Evolutionary conservation across 139 green algal species (phyloP).

Genomic region (Pseudopediastrum boryanum): DNA sequence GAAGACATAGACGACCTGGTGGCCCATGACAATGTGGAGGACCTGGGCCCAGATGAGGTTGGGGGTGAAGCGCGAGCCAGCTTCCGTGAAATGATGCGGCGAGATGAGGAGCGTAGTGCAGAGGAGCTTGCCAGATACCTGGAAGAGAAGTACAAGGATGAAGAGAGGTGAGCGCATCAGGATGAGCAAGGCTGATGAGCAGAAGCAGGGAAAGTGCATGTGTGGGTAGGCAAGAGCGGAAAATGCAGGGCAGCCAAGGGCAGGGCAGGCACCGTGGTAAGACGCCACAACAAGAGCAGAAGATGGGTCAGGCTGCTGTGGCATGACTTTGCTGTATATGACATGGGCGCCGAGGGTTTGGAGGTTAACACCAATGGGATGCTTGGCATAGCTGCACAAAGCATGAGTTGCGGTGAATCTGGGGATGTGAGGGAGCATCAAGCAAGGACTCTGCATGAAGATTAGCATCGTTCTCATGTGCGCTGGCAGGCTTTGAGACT

Average conservation of each 20-base stretch:
- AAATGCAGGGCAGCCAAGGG: neutral
- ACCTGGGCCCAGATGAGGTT: slow-evolving; percentile 32
- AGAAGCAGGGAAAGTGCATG: neutral
- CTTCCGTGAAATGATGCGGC: slow-evolving; percentile 37
- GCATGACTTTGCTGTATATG: too few species aligned
- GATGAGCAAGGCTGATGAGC: neutral
- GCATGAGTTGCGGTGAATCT: too few species aligned
- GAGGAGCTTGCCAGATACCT: slow-evolving; percentile 88
- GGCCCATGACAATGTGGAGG: slow-evolving; percentile 66
- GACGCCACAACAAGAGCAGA: too few species aligned
- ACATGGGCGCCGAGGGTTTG: too few species aligned
- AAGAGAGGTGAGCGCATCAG: slow-evolving; percentile 23
- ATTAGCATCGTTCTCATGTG: too few species aligned
- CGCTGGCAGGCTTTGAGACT: too few species aligned
- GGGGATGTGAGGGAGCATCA: too few species aligned
- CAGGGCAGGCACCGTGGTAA: too few species aligned
- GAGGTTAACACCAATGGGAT: too few species aligned
- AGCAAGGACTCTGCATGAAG: too few species aligned
- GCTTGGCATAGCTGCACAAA: too few species aligned
- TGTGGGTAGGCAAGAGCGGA: neutral
- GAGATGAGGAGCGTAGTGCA: slow-evolving; percentile 72
- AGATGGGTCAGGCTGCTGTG: too few species aligned
- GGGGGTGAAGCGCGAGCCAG: neutral
- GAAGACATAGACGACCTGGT: slow-evolving; percentile 83
- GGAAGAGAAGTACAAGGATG: slow-evolving; percentile 78